phyloP scores from a whole-genome alignment of 1,284 basidiomycete genomes.

The Amylostereum areolatum region DNA sequence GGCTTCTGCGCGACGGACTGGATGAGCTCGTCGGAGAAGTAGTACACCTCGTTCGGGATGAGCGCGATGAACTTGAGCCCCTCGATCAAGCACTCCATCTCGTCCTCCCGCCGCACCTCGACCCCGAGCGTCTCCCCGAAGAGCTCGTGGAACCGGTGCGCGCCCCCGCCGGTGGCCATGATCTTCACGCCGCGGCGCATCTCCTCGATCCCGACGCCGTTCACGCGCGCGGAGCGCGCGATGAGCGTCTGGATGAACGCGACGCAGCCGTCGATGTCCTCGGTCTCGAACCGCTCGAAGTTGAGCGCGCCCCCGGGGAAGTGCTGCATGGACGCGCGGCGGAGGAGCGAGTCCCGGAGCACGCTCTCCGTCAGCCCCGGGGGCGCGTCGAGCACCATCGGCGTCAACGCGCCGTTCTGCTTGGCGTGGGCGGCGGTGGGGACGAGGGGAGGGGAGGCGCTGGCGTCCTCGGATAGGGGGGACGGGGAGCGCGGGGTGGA shows the following conservation, averaged over 20 bases:
- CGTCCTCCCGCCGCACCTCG: conserved; percentile 88
- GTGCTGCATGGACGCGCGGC: conserved; percentile 67
- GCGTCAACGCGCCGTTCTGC: conserved; percentile 76
- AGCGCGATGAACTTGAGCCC: conserved; percentile 95
- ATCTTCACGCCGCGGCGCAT: conserved; percentile 96
- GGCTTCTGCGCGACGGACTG: conserved; percentile 68
- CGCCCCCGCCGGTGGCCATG: conserved; percentile 97
- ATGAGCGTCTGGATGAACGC: conserved; percentile 88
- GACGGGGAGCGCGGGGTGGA: conserved; percentile 47
- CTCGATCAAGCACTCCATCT: conserved; percentile 98
- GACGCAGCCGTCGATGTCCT: conserved; percentile 82
- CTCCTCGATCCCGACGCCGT: conserved; percentile 82
- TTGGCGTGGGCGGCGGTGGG: conserved; percentile 33
- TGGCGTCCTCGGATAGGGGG: conserved; percentile 31
- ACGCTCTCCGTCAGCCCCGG: conserved; percentile 29
- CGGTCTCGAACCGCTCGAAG: conserved; percentile 96
- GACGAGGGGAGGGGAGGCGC: conserved; percentile 27
- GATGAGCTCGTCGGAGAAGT: conserved; percentile 97
- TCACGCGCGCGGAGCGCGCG: conserved; percentile 79
- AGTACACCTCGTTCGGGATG: conserved; percentile 98
- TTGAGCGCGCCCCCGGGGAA: conserved; percentile 96
- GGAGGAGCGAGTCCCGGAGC: conserved; percentile 60
- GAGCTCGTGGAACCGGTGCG: conserved; percentile 88
- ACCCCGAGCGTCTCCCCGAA: conserved; percentile 76
- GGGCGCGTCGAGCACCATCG: conserved; percentile 57